Evolutionary conservation across 768 basidiomycete genomes (phyloP), one percentile per base, ranked within the genome.

Genomic region (Cystofilobasidium bisporidii): DNA sequence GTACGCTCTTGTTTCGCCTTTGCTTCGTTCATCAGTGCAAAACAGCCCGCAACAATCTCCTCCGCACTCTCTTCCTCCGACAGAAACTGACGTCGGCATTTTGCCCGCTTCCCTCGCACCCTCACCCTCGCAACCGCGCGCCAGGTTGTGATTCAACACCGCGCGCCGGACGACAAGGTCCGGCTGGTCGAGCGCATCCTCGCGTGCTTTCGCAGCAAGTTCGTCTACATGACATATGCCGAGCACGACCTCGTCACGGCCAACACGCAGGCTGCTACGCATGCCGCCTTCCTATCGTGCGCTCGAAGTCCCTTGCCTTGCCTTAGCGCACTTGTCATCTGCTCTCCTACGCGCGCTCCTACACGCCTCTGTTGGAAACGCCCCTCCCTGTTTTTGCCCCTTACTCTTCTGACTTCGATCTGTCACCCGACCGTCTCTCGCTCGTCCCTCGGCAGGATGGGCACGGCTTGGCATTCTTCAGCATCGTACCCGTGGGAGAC

Each of bases 201-300:
- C 61, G 80, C 81, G 6, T 86, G 87, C 22, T 85, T 98, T 73
- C 81, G 83, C 56, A 90, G 88, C 2, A 85, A 92, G 64, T 90
- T 85, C 72, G 94, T 99, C 45, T 86, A 97, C 75, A 81, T 99
- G 47, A 87, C 86, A n/a, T 98, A 96, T 77, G 89, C 93, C 70
- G 91, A 97, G 63, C 96, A 99, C 74, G 96, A 99, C 73, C 81
- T 84, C 48, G 89, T 98, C 58, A 99, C 96, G 0, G 96, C 96
- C 17, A 98, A 98, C 72, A 98, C 96, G 0, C 96, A 99, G 77
- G 96, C 94, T 0, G 94, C 96, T 18, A 97, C 91, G 0, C 96
- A 99, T 73, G 94, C 94, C 17, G 96, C 96, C 0, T 98, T 98
- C 80, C 81, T 99, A 24, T 91, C 87, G 93, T 92, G 76, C 20